phyloP scores from a whole-genome alignment of 2,329 filamentous ascomycete genomes.

The Ophiostoma perfectum region DNA sequence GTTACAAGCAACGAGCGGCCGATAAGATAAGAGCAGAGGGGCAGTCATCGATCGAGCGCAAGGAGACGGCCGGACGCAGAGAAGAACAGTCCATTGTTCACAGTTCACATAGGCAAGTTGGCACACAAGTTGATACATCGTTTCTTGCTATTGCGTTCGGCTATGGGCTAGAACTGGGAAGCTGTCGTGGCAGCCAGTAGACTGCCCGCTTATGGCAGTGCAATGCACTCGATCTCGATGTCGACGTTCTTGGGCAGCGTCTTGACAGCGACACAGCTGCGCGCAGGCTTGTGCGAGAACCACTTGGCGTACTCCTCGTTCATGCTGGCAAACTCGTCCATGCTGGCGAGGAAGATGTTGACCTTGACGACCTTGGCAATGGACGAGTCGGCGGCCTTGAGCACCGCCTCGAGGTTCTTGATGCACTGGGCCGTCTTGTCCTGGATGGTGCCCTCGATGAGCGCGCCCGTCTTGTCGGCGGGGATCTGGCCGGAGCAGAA shows the following conservation, averaged over 20 bases:
- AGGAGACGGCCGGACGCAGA: too few relatives aligned
- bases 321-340: conserved; percentile 83
- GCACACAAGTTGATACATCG: too few relatives aligned
- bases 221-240: conserved; percentile 87
- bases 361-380: conserved; percentile 83
- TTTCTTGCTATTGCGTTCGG: too few relatives aligned
- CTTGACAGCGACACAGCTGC: conserved; percentile 86
- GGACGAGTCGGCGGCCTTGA: conserved; percentile 72
- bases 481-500: conserved; percentile 70
- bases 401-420: conserved; percentile 76
- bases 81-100: too few relatives aligned
- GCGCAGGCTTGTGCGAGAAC: conserved; percentile 78
- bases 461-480: conserved; percentile 50
- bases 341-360: conserved; percentile 85
- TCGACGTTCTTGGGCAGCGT: conserved; percentile 79
- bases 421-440: conserved; percentile 60
- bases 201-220: conserved; percentile 44
- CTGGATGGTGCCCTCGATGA: conserved; percentile 55
- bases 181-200: too few relatives aligned
- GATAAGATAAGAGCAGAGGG: conserved; percentile 14
- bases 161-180: too few relatives aligned
- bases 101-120: too few relatives aligned
- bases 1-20: background rate
- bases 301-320: conserved; percentile 80
- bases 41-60: conserved; percentile 1